phyloP scores from a whole-genome alignment of 768 basidiomycete genomes.

The Daedaleopsis sinensis region DNA sequence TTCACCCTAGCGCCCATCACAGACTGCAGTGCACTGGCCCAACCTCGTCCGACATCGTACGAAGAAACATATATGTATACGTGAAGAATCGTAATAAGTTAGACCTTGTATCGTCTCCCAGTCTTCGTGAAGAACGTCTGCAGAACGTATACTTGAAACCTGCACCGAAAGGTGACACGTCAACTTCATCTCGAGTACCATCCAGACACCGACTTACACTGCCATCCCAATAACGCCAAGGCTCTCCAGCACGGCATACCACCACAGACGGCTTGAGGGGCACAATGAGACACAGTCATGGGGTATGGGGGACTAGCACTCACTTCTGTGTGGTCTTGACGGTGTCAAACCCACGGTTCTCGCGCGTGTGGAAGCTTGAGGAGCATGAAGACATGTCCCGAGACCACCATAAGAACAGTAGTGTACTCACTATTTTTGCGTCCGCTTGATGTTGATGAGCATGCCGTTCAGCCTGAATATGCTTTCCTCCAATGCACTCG shows the following conservation, averaged over 20 bases:
- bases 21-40: too few species aligned
- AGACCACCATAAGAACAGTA: constrained; percentile 11
- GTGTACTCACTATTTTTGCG: constrained; percentile 88
- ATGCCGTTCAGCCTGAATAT: constrained; percentile 88
- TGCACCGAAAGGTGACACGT: constrained; percentile 35
- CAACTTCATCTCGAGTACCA: neutral
- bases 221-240: constrained; percentile 84
- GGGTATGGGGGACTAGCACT: neutral
- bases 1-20: too few species aligned
- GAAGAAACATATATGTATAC: constrained; percentile 11
- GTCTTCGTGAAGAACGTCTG: constrained; percentile 98
- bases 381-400: neutral
- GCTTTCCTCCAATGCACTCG: constrained; percentile 92
- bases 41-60: neutral
- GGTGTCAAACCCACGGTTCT: constrained; percentile 91
- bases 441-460: constrained; percentile 87
- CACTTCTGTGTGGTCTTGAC: constrained; percentile 92
- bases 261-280: constrained; percentile 78
- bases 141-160: constrained; percentile 87
- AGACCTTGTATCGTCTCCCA: constrained; percentile 87
- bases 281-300: neutral
- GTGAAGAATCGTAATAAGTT: constrained; percentile 31
- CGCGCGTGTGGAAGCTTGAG: constrained; percentile 87
- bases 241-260: constrained; percentile 88
- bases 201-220: constrained; percentile 56